phyloP scores from a whole-genome alignment of 2,329 filamentous ascomycete genomes.

The Hypoxylon sp. region DNA sequence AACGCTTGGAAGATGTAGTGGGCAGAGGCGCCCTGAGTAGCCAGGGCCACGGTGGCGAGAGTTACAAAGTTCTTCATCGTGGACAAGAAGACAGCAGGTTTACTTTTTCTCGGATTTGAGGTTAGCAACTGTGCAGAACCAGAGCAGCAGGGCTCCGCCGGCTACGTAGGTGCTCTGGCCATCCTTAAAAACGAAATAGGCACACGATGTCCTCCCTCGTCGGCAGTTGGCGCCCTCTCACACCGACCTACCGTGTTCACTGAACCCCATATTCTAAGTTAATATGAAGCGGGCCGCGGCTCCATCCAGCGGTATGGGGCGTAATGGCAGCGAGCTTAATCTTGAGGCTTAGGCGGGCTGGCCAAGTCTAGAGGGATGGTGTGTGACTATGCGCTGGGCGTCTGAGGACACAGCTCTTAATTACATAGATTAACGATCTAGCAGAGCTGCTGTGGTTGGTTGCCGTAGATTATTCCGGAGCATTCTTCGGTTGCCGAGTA shows the following conservation, averaged over 20 bases:
- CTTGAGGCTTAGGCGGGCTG: conserved; percentile 16
- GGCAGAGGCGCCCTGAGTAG: conserved; percentile 50
- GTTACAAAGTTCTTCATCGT: conserved; percentile 51
- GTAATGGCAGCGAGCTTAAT: conserved; percentile 12
- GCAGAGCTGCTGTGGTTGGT: conserved; percentile 27
- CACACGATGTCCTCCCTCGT: conserved; percentile 13
- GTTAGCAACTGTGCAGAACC: neutral
- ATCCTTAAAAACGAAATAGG: conserved; percentile 35
- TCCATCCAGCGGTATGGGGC: conserved; percentile 23
- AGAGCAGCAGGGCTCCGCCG: conserved; percentile 17
- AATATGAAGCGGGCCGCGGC: conserved; percentile 40
- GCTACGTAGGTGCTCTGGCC: conserved; percentile 23
- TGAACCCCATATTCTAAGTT: conserved; percentile 29
- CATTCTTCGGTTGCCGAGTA: conserved; percentile 26
- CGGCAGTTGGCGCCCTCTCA: conserved; percentile 34
- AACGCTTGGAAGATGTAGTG: conserved; percentile 59
- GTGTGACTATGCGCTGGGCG: conserved; percentile 2
- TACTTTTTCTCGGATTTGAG: conserved; percentile 3
- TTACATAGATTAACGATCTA: conserved; percentile 35
- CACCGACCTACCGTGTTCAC: conserved; percentile 1
- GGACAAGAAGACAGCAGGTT: neutral
- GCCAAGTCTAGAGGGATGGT: conserved; percentile 21
- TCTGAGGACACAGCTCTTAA: conserved; percentile 24
- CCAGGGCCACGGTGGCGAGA: conserved; percentile 49
- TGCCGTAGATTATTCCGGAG: conserved; percentile 16